Evolutionary conservation across 2,329 filamentous ascomycete species (phyloP).

Genomic region (Aspergillus niger): DNA sequence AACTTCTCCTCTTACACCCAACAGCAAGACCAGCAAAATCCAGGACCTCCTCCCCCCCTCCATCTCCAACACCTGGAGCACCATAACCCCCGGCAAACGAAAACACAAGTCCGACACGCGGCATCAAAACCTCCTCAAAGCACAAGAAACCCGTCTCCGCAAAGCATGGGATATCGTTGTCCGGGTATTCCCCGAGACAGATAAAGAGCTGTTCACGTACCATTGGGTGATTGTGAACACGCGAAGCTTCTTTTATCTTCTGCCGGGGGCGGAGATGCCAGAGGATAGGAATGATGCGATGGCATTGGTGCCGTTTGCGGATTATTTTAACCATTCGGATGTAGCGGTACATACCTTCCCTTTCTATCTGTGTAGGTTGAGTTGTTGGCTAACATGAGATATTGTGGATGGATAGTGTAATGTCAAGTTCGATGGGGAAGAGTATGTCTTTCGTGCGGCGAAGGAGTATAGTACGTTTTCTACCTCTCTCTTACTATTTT

Average conservation of each 20-base stretch:
- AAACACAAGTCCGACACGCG: conserved; percentile 31
- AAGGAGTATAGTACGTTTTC: conserved; percentile 34
- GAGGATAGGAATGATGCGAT: conserved; percentile 49
- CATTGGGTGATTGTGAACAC: conserved; percentile 64
- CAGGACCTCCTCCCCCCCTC: conserved; percentile 36
- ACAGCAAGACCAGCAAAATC: not conserved
- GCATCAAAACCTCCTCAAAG: conserved; percentile 41
- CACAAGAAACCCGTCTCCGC: conserved; percentile 58
- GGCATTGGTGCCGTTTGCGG: conserved; percentile 49
- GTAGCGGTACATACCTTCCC: conserved; percentile 35
- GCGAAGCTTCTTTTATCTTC: conserved; percentile 61
- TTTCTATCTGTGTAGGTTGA: not conserved
- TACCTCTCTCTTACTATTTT: not conserved
- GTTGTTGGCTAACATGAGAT: not conserved
- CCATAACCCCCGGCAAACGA: conserved; percentile 26
- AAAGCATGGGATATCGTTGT: conserved; percentile 53
- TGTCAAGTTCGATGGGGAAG: conserved; percentile 39
- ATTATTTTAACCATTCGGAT: conserved; percentile 52
- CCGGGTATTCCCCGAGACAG: conserved; percentile 45
- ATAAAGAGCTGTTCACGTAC: conserved; percentile 53
- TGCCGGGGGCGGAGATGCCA: conserved; percentile 39
- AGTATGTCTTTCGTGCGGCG: conserved; percentile 39
- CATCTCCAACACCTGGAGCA: conserved; percentile 42
- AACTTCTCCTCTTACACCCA: conserved; percentile 31
- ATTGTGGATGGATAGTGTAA: conserved; percentile 33